phyloP scores from a whole-genome alignment of 1,139 yeast genomes.

The Pichia sp. region DNA sequence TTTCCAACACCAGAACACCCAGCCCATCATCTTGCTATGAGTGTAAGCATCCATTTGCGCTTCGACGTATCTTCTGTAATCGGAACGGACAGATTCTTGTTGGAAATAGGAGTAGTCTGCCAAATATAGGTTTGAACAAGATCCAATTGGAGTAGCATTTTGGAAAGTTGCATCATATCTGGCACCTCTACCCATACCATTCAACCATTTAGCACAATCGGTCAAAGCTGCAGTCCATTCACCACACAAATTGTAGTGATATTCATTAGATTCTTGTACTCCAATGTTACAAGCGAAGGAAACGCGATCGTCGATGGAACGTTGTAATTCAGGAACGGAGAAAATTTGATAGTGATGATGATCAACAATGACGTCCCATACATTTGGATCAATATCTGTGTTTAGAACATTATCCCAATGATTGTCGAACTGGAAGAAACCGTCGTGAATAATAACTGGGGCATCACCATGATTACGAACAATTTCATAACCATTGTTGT shows the following conservation, averaged over 20 bases:
- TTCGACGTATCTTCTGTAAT: slow-evolving; percentile 41
- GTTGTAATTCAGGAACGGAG: slow-evolving; percentile 35
- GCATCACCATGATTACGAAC: slow-evolving; percentile 29
- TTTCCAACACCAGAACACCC: slow-evolving; percentile 68
- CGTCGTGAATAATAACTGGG: slow-evolving; percentile 53
- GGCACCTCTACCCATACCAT: slow-evolving; percentile 54
- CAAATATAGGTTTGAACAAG: slow-evolving; percentile 30
- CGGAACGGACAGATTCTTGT: slow-evolving; percentile 26
- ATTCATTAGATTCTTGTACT: slow-evolving; percentile 19
- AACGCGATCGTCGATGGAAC: slow-evolving; percentile 34
- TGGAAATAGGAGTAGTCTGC: slow-evolving; percentile 28
- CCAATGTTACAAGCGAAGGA: slow-evolving; percentile 25
- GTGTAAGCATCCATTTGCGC: slow-evolving; percentile 42
- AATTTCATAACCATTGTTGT: slow-evolving; percentile 36
- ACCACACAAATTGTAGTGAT: slow-evolving; percentile 50
- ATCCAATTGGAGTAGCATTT: slow-evolving; percentile 30
- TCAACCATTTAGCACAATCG: slow-evolving; percentile 61
- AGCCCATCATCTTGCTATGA: slow-evolving; percentile 35
- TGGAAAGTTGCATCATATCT: slow-evolving; percentile 48
- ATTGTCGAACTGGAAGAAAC: slow-evolving; percentile 39
- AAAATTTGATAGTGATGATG: slow-evolving; percentile 64
- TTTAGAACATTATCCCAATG: slow-evolving; percentile 43
- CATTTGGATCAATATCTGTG: slow-evolving; percentile 24
- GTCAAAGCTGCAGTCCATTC: slow-evolving; percentile 90
- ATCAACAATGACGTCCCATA: slow-evolving; percentile 42